Evolutionary conservation across 495 filamentous ascomycete species (phyloP), one percentile per base, ranked within the genome.

Genomic region (Hyaloscypha variabilis): DNA sequence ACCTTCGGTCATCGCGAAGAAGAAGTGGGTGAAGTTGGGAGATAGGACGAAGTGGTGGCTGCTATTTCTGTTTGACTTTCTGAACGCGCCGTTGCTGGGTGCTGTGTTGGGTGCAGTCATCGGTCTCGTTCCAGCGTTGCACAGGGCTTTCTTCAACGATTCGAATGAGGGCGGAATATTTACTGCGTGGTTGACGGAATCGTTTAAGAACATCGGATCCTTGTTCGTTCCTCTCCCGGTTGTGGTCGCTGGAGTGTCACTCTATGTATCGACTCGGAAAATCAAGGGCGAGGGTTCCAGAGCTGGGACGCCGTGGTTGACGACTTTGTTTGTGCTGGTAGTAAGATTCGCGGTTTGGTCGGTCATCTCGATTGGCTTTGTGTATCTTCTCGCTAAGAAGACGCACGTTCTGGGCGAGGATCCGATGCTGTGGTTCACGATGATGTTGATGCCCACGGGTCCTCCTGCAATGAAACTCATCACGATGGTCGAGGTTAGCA

Each of bases 401-500:
- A 92, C 89, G 0, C 63, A 69, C 21, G 21, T 88, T 8, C 73
- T 93, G 2, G 74, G 78, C 8, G 63, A 77, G 5, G 91, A 94
- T 72, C 90, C 91, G 0, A 86, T 94, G 49, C 72, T 93, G 23
- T 93, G 88, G 87, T 93, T 92, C 70, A 76, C 77, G 10, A 82
- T 93, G 81, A 92, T 92, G 88, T 70, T 92, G 25, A 92, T 93
- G 86, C 89, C 91, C 0, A 81, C 85, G 2, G 90, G 91, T 0
- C 90, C 90, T 11, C 85, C 87, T 2, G 88, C 90, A 0, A 84
- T 92, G 83, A 89, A 88, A 62, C 74, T 92, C 19, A 85, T 87
- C 21, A 85, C 87, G 1, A 73, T 92, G 58, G 82, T 89, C 3
- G 89, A 93, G 64, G 80, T 92, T 3, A 86, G 83, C 39, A 83